Base-by-base conservation (phyloP, 2,329 filamentous ascomycete species). In the Calonectria pteridis region DNA sequence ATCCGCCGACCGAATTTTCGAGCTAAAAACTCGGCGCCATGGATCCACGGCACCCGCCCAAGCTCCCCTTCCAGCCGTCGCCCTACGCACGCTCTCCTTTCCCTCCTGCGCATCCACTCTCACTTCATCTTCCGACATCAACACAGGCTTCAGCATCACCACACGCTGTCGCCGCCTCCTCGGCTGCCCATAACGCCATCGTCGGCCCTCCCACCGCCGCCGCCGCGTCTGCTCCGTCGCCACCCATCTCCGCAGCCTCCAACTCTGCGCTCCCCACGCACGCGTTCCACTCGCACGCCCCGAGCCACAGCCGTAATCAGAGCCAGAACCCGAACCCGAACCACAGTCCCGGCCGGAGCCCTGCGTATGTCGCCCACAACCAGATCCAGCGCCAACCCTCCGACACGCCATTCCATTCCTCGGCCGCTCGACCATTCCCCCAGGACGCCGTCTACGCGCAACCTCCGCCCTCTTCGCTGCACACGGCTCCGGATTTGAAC, bases 391-490 rank as follows among this genome's bases (percentile, higher is more conserved):
- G 85, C 75, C 84, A 84, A 75, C 84, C 84, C 28, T 87, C 86
- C 76, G 87, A 88, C 76, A 83, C 86, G n/a, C 80, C 83, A 62
- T 88, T 84, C 76, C 85, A 85, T 74, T 74, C 84, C n/a, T 80
- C 84, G 62, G 76, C 77, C 23, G 80, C 83, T 76, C 79, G 76
- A 53, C 72, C 80, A 26, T 77, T 77, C 75, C 81, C 74, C 75
- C 83, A 83, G 77, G 79, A 83, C 40, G 77, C 83, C 49, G 81
- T 81, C 67, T 86, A 86, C 80, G 82, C 84, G 68, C 86, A 86
- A 74, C 84, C 86, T 71, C 86, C 84, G 69, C 87, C 86, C n/a
- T 86, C 87, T 11, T 87, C 87, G 51, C 82, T 88, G 69, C 82
- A 85, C 28, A 83, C 86, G 28, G 81, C 82, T 13, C 80, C 80